These are phyloP conservation scores for Adansonia digitata DNA, from an alignment of 345 rosid species.

Conservation along the genomic window DNA sequence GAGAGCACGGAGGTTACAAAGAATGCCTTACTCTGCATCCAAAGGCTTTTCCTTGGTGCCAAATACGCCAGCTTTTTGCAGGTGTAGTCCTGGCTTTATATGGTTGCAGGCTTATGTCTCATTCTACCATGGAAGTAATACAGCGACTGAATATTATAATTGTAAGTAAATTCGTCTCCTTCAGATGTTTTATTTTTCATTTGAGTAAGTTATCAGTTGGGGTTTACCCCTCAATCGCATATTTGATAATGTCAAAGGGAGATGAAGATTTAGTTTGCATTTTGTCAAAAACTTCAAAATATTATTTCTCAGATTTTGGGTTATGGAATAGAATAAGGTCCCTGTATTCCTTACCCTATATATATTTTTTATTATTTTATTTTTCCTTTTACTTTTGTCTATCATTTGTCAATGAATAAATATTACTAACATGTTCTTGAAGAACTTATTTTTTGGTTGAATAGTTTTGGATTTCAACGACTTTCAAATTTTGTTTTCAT, in stretches of 20 bases:
- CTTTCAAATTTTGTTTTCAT: neutral
- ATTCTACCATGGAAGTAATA: neutral
- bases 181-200: neutral
- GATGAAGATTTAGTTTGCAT: neutral
- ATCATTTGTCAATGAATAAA: neutral
- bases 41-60: conserved; percentile 85
- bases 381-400: too few relatives aligned
- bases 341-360: neutral
- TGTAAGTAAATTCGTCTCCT: neutral
- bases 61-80: conserved; percentile 98
- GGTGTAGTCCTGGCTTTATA: conserved; percentile 42
- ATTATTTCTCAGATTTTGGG: neutral
- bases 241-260: neutral
- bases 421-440: neutral
- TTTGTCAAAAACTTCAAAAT: neutral
- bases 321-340: neutral
- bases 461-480: neutral
- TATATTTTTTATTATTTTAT: neutral
- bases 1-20: conserved; percentile 78
- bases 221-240: neutral
- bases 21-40: conserved; percentile 71
- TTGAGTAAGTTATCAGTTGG: neutral
- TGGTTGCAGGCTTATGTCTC: neutral
- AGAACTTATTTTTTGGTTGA: neutral
- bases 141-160: neutral